Base-by-base conservation (phyloP, 495 filamentous ascomycete species). In the Astrothelium subdiscretum region DNA sequence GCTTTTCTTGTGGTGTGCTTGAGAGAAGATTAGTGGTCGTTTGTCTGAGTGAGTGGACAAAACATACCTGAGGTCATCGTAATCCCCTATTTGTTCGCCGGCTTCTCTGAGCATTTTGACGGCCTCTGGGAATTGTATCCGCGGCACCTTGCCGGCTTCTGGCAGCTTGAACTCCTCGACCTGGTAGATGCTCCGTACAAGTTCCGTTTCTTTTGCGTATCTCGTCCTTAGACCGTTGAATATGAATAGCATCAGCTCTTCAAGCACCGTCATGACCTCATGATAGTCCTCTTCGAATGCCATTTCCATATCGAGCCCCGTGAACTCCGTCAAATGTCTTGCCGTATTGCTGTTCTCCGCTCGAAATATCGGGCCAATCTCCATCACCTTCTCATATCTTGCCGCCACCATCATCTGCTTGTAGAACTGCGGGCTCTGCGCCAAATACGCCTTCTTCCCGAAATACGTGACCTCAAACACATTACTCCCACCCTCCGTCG, bases 1-100 rank as follows among this genome's bases (percentile, higher is more conserved):
- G 87, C 76, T 94, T 94, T 73, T 95, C 91, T 76, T 95, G 87
- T 0, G 90, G 81, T 0, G 90, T 95, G 72, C 71, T 75, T n/a
- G n/a, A 58, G 1, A 32, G 20, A 35, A 20, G 59, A 31, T 29
- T 35, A 32, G 73, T 79, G 67, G 75, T 74, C 11, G 38, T 10
- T 54, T 12, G 8, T 65, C 18, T 0, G 0, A 44, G 31, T 1
- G 12, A 48, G 20, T 0, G 0, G 5, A n/a, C 24, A 42, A 29
- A 57, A 76, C 80, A 66, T 82, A 83, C 77, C 78, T 81, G 73
- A 95, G 89, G 68, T 91, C 87, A 66, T 94, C 90, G 67, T 88
- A 84, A 66, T 87, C 79, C 57, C 78, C 77, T 67, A 78, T 83
- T 69, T 87, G 82, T 59, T 89, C 83, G 40, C 88, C 89, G 1